Percentiles rank a stretch among this genome's conserved stretches.
phyloP scores from a whole-genome alignment of 345 rosid genomes.

The Corchorus capsularis region DNA sequence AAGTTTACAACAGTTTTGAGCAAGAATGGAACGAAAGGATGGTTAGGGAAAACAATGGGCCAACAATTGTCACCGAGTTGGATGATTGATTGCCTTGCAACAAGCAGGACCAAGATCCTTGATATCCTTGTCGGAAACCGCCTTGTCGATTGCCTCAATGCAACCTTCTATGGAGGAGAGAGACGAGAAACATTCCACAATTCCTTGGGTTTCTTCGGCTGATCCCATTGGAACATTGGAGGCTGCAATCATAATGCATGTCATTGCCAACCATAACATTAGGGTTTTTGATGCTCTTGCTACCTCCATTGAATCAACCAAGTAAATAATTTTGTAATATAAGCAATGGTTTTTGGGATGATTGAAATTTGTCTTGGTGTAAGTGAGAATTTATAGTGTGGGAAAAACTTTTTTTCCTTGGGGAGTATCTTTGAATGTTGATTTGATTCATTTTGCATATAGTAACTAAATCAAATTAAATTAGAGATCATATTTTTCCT shows the following conservation, averaged over 20 bases:
- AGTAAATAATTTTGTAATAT: background rate
- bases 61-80: constrained; percentile 2
- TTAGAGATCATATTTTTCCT: background rate
- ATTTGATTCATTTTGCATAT: background rate
- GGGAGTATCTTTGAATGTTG: background rate
- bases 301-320: background rate
- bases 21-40: background rate
- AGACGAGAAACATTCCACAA: background rate
- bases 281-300: background rate
- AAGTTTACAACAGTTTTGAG: background rate
- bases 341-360: too few relatives aligned
- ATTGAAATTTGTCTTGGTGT: background rate
- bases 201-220: background rate
- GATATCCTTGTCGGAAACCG: background rate
- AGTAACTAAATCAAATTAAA: background rate
- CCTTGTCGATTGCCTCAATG: constrained; percentile 5
- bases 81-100: constrained; percentile 8
- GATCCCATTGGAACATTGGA: background rate
- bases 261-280: background rate
- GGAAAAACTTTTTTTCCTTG: background rate
- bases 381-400: background rate
- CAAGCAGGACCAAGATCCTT: background rate
- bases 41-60: background rate
- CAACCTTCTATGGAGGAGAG: background rate
- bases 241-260: background rate